Evolutionary conservation across 116 monocot genomes (phyloP).

Genomic region (Papilionanthe hybrid): DNA sequence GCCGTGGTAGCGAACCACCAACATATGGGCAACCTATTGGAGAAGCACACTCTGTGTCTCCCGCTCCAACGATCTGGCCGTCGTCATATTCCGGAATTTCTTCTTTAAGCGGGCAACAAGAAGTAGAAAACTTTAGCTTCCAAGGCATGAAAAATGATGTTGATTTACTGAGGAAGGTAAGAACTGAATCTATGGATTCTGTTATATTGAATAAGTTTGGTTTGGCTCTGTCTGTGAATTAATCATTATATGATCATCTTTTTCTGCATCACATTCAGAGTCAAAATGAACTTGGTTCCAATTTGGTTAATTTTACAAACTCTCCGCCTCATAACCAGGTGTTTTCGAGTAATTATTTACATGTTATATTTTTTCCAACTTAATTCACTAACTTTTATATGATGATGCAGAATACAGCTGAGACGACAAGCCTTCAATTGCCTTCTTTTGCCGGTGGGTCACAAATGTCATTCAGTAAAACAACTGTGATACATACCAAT

Average conservation of each 20-base stretch:
- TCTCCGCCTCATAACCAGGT: conserved; percentile 39
- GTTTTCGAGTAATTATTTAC: neutral
- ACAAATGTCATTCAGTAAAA: conserved; percentile 11
- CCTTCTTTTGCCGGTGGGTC: conserved; percentile 19
- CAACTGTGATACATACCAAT: conserved; percentile 7
- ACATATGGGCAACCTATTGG: conserved; percentile 33
- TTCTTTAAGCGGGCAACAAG: conserved; percentile 25
- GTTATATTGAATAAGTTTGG: neutral
- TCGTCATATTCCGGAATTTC: conserved; percentile 32
- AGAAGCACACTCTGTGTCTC: conserved; percentile 32
- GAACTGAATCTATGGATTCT: neutral
- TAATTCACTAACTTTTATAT: neutral
- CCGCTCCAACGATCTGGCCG: conserved; percentile 42
- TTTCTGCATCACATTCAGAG: conserved; percentile 26
- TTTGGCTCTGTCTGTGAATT: neutral
- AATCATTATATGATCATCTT: neutral
- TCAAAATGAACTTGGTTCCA: conserved; percentile 23
- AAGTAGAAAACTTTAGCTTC: conserved; percentile 26
- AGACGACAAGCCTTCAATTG: conserved; percentile 15
- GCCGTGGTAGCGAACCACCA: conserved; percentile 31
- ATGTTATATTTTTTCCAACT: neutral
- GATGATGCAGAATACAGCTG: conserved; percentile 35
- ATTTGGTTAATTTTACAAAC: conserved; percentile 22
- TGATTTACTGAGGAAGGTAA: conserved; percentile 25
- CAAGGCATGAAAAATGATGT: conserved; percentile 30